Evolutionary conservation across 1,284 basidiomycete species (phyloP).

Genomic region (Vanrija pseudolonga): DNA sequence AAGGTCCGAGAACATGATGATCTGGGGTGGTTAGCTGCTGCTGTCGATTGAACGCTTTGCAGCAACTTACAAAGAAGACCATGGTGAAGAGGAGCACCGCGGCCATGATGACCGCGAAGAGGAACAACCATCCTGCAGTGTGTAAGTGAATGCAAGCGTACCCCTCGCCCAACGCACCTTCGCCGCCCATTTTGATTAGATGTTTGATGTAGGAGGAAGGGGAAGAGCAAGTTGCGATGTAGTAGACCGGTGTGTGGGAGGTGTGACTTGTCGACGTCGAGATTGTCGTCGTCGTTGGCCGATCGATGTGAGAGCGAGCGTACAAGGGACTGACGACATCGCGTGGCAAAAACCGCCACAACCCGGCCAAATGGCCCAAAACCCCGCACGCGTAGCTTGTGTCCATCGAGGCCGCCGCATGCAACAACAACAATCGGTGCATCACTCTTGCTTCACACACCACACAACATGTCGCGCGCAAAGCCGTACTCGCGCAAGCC

Average conservation of each 20-base stretch:
- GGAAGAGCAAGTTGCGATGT: background rate
- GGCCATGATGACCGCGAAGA: constrained; percentile 88
- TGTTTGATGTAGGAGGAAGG: background rate
- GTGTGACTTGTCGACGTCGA: background rate
- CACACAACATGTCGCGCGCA: constrained; percentile 14
- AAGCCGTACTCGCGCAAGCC: constrained; percentile 27
- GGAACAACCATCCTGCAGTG: constrained; percentile 81
- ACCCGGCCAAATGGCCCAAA: background rate
- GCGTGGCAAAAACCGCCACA: background rate
- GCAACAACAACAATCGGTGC: background rate
- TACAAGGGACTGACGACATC: too few relatives aligned
- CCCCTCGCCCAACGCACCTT: constrained; percentile 29
- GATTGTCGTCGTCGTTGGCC: background rate
- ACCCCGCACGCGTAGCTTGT: background rate
- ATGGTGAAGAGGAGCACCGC: constrained; percentile 91
- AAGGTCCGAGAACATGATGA: constrained; percentile 99
- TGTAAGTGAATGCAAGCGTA: background rate
- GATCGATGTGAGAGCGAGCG: too few relatives aligned
- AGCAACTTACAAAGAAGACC: constrained; percentile 87
- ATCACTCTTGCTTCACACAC: background rate
- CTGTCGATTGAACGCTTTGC: background rate
- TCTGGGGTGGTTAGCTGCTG: constrained; percentile 55
- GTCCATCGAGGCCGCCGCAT: background rate
- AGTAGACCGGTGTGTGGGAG: background rate
- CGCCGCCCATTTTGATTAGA: constrained; percentile 42